Base-by-base conservation (phyloP, 2,329 filamentous ascomycete genomes). In the Graphilbum sp. region DNA sequence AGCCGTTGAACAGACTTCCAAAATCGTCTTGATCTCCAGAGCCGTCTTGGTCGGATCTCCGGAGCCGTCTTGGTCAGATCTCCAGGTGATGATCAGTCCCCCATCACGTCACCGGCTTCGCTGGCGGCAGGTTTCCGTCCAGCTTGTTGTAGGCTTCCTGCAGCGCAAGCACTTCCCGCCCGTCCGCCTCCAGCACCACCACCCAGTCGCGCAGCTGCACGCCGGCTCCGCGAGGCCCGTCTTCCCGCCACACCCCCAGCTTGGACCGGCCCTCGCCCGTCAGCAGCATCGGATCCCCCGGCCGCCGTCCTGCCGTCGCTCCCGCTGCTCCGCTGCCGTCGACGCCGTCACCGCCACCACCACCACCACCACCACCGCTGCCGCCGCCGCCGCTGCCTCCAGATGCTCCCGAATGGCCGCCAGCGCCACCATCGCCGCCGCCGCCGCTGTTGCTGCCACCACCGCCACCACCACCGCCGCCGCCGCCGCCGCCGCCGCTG, bases 201-300 rank as follows among this genome's bases (percentile, higher is more conserved):
- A 93, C 64, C 62, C 86, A 76, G 55, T 95, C 88, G 39, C 88
- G 71, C 37, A 93, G 63, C 59, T 95, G 86, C 35, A 95, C 83
- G 20, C 78, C 77, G 47, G 68, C 71, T 24, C 84, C 85, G 52
- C 79, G 80, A 18, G 79, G 74, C 38, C 73, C 75, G 49, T 85
- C 79, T 55, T 95, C 86, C 42, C 83, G 71, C 69, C 78, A 83
- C 15, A 69, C 67, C n/a, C 83, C 83, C 29, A 84, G 60, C 38
- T 75, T 72, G 38, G 75, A 73, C 19, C 71, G 66, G 15, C 71
- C 68, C 25, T 73, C 69, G 2, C 62, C 66, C 4, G 72, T 72
- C 40, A 79, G 54, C 32, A 61, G 53, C 43, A 59, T 49, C 47
- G 52, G 49, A 48, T 57, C 56, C n/a, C n/a, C n/a, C n/a, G n/a